These are phyloP conservation scores for Elsinoe australis DNA, from an alignment of 2,329 filamentous ascomycete species.

Conservation along the genomic window DNA sequence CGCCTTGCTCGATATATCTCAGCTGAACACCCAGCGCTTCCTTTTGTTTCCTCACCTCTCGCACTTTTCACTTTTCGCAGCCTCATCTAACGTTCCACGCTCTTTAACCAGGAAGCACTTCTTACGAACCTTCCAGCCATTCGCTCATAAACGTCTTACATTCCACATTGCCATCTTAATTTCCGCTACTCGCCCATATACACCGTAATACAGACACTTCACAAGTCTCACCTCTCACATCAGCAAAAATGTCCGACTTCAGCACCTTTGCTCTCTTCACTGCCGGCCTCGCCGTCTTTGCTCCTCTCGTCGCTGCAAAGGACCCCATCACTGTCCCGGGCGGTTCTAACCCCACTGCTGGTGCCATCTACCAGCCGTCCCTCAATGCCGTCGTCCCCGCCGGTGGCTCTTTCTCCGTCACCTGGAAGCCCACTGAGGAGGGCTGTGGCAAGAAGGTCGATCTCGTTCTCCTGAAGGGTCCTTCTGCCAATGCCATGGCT, in stretches of 20 bases:
- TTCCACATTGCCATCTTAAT: slow-evolving; percentile 15
- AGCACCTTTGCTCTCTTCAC: slow-evolving; percentile 46
- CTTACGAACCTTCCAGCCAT: slow-evolving; percentile 14
- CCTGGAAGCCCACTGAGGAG: slow-evolving; percentile 46
- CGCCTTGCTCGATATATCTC: slow-evolving; percentile 13
- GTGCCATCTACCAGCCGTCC: slow-evolving; percentile 48
- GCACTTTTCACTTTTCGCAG: background rate
- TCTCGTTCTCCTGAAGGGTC: slow-evolving; percentile 54
- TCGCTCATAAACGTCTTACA: slow-evolving; percentile 13
- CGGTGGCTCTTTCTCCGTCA: slow-evolving; percentile 51
- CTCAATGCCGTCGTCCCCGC: slow-evolving; percentile 48
- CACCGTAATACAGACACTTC: slow-evolving; percentile 3
- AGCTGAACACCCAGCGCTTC: background rate
- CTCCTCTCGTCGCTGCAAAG: slow-evolving; percentile 42
- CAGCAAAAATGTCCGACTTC: slow-evolving; percentile 25
- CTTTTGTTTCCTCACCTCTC: background rate
- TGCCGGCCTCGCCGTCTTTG: slow-evolving; percentile 44
- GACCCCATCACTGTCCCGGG: slow-evolving; percentile 27
- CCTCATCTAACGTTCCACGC: background rate
- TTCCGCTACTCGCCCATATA: background rate
- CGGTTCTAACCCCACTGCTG: slow-evolving; percentile 38
- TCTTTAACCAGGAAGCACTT: slow-evolving; percentile 8
- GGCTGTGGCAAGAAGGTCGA: slow-evolving; percentile 40
- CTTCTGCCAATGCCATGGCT: slow-evolving; percentile 44
- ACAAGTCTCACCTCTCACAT: slow-evolving; percentile 4